phyloP scores from a whole-genome alignment of 495 filamentous ascomycete species.

The Thozetella sp. region DNA sequence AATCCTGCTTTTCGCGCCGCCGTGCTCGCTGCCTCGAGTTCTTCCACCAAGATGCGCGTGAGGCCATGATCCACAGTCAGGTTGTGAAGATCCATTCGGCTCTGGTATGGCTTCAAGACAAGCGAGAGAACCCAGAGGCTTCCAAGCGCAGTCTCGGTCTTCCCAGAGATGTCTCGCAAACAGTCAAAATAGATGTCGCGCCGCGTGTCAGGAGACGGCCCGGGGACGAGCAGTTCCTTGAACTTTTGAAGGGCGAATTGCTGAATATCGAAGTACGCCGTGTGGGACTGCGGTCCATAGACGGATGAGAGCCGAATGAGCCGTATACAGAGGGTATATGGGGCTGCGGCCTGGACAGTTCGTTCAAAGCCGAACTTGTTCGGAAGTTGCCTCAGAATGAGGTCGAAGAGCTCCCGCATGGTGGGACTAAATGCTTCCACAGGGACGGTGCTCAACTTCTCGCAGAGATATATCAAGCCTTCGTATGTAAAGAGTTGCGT shows the following conservation, averaged over 20 bases:
- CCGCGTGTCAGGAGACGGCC: constrained; percentile 32
- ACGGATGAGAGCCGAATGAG: constrained; percentile 67
- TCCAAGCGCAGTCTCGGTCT: constrained; percentile 50
- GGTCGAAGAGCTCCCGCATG: constrained; percentile 55
- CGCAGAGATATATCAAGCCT: constrained; percentile 68
- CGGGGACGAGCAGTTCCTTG: constrained; percentile 41
- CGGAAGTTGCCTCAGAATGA: constrained; percentile 31
- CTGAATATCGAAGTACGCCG: constrained; percentile 48
- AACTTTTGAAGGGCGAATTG: constrained; percentile 62
- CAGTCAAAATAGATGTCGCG: constrained; percentile 40
- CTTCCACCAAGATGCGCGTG: constrained; percentile 45
- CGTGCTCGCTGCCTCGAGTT: constrained; percentile 44
- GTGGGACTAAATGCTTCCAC: constrained; percentile 55
- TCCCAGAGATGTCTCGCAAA: constrained; percentile 45
- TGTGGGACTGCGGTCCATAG: constrained; percentile 35
- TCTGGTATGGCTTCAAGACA: constrained; percentile 44
- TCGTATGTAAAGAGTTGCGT: constrained; percentile 58
- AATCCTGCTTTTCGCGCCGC: constrained; percentile 31
- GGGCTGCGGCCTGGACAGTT: constrained; percentile 19
- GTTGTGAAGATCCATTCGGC: constrained; percentile 27
- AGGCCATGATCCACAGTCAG: constrained; percentile 45
- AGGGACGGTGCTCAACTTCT: constrained; percentile 71
- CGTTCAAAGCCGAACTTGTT: constrained; percentile 15
- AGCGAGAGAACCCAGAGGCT: constrained; percentile 72
- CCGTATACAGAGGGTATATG: constrained; percentile 62